Percentiles rank a stretch among this genome's conserved stretches.
Evolutionary conservation across 345 rosid genomes (phyloP).

Genomic region (Rhodamnia argentea): DNA sequence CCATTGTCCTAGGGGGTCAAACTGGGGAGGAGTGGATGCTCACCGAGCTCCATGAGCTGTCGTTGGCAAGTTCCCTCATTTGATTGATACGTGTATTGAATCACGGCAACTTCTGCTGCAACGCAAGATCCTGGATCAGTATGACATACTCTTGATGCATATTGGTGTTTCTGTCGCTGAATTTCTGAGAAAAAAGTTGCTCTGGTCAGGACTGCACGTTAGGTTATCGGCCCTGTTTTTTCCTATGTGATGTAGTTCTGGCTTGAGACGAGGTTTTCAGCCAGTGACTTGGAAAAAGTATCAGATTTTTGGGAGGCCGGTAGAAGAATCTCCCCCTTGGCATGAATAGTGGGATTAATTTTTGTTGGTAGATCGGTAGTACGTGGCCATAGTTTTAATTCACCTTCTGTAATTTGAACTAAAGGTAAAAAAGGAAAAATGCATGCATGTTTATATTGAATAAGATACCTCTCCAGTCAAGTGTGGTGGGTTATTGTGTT

Average conservation of each 20-base stretch:
- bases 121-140: neutral
- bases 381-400: neutral
- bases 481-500: neutral
- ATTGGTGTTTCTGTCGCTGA: neutral
- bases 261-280: conserved; percentile 11
- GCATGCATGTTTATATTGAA: conserved; percentile 21
- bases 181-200: neutral
- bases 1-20: conserved; percentile 83
- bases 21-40: conserved; percentile 97
- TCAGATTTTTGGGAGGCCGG: conserved; percentile 2
- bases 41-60: conserved; percentile 73
- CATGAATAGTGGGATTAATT: conserved; percentile 2
- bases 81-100: conserved; percentile 9
- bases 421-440: neutral
- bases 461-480: neutral
- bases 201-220: conserved; percentile 9
- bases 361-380: conserved; percentile 18
- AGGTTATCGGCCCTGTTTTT: neutral
- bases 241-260: conserved; percentile 16
- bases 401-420: conserved; percentile 27
- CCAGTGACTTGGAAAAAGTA: conserved; percentile 18
- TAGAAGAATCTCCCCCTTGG: conserved; percentile 1
- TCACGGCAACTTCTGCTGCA: conserved; percentile 2
- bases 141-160: neutral
- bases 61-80: conserved; percentile 47